Base-by-base conservation (phyloP, 2,329 filamentous ascomycete genomes). In the Aotearoamyces nothofagi region DNA sequence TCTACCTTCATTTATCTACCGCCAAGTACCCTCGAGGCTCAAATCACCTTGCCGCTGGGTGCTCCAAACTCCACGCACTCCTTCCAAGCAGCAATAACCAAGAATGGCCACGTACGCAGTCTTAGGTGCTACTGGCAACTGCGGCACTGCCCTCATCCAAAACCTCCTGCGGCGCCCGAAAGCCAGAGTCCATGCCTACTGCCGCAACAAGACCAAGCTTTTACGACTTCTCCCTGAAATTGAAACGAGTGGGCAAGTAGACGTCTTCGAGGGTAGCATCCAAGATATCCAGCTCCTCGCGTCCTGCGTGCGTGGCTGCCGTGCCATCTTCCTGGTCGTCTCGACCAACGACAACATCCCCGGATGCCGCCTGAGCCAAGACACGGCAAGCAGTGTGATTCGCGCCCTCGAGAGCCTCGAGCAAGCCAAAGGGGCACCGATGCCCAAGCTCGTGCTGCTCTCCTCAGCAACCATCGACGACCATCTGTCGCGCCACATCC, bases 261-360 rank as follows among this genome's bases (percentile, higher is more conserved):
- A 47, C 1, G 42, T 63, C 17, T 63, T 56, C 36, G 50, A 54
- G 32, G 59, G 59, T 23, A 49, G 35, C 35, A 50, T 63, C 20
- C 10, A 49, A 24, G 55, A 66, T 34, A 38, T 46, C 9, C 36
- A 49, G 0, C 42, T 60, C 1, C 32, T 66, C 3, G 33, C 38
- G 3, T 14, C 39, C 1, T 61, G 56, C 37, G 31, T 64, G 4
- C 39, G 42, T 5, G 50, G 39, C 29, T 38, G 38, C 26, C 35
- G 36, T 3, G 56, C 53, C 13, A 46, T 59, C 10, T 63, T 65
- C 38, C 39, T 56, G 3, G 41, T 44, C 7, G 47, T 58, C 1
- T 40, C 53, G 2, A 55, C 46, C 16, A 58, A 57, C 33, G 53
- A 58, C 43, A 60, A 63, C 41, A 36, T 57, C 1, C 61, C 61